phyloP scores from a whole-genome alignment of 2,329 filamentous ascomycete species.

The Sporothrix dimorphospora region DNA sequence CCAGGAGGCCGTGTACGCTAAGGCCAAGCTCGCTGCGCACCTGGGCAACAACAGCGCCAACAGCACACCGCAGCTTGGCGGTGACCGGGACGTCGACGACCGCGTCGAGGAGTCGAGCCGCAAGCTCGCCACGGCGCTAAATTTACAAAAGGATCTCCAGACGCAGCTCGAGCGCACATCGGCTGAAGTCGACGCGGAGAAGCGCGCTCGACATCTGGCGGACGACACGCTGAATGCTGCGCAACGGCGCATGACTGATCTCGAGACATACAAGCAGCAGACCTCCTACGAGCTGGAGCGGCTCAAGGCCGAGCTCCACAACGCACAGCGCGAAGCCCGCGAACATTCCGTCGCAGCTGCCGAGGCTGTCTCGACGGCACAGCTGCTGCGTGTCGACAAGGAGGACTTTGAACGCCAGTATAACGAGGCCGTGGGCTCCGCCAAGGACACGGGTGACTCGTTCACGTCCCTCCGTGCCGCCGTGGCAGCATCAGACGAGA shows the following conservation, averaged over 20 bases:
- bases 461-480: constrained; percentile 77
- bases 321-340: constrained; percentile 74
- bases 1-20: constrained; percentile 91
- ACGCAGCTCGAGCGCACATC: constrained; percentile 70
- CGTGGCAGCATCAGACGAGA: constrained; percentile 76
- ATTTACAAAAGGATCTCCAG: constrained; percentile 78
- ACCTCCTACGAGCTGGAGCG: constrained; percentile 84
- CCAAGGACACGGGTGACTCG: constrained; percentile 70
- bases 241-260: constrained; percentile 78
- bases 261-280: constrained; percentile 82
- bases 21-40: constrained; percentile 86
- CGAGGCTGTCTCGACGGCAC: constrained; percentile 73
- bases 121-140: constrained; percentile 80
- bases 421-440: constrained; percentile 66
- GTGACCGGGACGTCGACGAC: constrained; percentile 63
- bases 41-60: constrained; percentile 58
- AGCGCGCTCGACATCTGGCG: constrained; percentile 76
- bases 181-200: constrained; percentile 78
- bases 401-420: constrained; percentile 72
- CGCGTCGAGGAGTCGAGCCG: constrained; percentile 75
- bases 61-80: constrained; percentile 62
- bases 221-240: constrained; percentile 86
- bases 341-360: constrained; percentile 79
- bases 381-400: constrained; percentile 84
- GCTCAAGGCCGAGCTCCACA: constrained; percentile 81